phyloP scores from a whole-genome alignment of 1,139 yeast species.

The Zygoascus hellenicus region DNA sequence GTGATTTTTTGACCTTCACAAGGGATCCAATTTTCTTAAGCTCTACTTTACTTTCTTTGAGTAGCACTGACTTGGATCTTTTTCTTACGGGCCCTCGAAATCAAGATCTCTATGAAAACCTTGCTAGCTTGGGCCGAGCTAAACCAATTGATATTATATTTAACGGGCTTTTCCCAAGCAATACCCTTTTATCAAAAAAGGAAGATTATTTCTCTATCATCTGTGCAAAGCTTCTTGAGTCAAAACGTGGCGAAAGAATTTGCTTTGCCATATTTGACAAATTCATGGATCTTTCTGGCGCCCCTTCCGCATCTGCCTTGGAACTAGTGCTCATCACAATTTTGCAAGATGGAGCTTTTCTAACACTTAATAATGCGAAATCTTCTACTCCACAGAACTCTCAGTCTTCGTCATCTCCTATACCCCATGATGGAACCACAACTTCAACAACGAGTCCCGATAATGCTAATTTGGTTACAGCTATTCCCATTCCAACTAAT shows the following conservation, averaged over 20 bases:
- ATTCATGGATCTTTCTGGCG: slow-evolving; percentile 20
- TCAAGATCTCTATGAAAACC: slow-evolving; percentile 26
- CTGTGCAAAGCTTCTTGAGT: slow-evolving; percentile 23
- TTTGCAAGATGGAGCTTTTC: slow-evolving; percentile 27
- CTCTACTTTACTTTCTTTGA: slow-evolving; percentile 28
- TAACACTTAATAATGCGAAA: slow-evolving; percentile 12
- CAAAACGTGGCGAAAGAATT: slow-evolving; percentile 22
- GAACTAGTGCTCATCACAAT: slow-evolving; percentile 22
- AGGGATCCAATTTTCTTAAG: slow-evolving; percentile 35
- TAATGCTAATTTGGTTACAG: slow-evolving; percentile 18
- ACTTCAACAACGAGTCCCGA: slow-evolving; percentile 22
- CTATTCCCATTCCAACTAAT: slow-evolving; percentile 9
- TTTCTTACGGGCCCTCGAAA: slow-evolving; percentile 18
- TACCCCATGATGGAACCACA: background rate
- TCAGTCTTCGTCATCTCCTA: slow-evolving; percentile 12
- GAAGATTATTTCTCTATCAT: slow-evolving; percentile 31
- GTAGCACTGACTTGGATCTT: slow-evolving; percentile 22
- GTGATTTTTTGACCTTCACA: slow-evolving; percentile 31
- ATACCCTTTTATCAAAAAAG: slow-evolving; percentile 20
- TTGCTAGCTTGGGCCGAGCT: slow-evolving; percentile 25
- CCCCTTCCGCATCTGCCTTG: slow-evolving; percentile 21
- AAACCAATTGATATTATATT: slow-evolving; percentile 32
- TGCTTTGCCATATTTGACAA: slow-evolving; percentile 24
- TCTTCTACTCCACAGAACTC: background rate
- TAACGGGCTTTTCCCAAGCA: slow-evolving; percentile 29